Base-by-base conservation (phyloP, 2,329 filamentous ascomycete genomes). In the Microdochium bolleyi region DNA sequence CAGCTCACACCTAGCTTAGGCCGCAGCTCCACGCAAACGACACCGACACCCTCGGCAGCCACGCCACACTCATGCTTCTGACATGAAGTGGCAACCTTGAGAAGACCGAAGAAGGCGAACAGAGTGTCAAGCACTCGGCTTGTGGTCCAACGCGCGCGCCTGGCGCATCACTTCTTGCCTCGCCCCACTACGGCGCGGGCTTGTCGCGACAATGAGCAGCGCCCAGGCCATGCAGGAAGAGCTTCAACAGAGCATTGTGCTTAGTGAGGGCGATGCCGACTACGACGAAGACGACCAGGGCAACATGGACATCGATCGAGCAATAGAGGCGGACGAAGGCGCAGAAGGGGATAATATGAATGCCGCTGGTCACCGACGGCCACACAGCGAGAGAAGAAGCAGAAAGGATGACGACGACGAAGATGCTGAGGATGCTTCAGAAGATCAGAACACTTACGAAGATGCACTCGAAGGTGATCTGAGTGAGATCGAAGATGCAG, bases 151-250 rank as follows among this genome's bases (percentile, higher is more conserved):
- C 41, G 41, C 22, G 21, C 41, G 41, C 41, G 19, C 41, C 41
- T 30, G 27, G 27, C 27, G 5, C 27, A 30, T 30, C 27, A 30
- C 11, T 11, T 30, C 27, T 11, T 46, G 19, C 41, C 21, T 46
- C 41, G 41, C 41, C 41, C 19, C 16, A 46, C 19, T 22, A 19
- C 13, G 41, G 41, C 41, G 59, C 19, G 41, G 41, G 41, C 19
- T 22, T 19, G 14, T 46, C 41, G 41, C 41, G 59, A 67, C 58
- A 49, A 80, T 80, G 75, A 66, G 73, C 51, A 79, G 73, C 60
- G 72, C 75, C 52, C 78, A 79, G 60, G 69, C 75, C 50, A 80
- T 79, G 68, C 74, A 82, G 62, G 78, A 83, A 54, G 76, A 82
- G 64, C 70, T 80, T 53, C 79, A 81, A 60, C 76, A 79, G 60